These are phyloP conservation scores for Calocybe indica DNA, from an alignment of 768 basidiomycete genomes.

Conservation along the genomic window DNA sequence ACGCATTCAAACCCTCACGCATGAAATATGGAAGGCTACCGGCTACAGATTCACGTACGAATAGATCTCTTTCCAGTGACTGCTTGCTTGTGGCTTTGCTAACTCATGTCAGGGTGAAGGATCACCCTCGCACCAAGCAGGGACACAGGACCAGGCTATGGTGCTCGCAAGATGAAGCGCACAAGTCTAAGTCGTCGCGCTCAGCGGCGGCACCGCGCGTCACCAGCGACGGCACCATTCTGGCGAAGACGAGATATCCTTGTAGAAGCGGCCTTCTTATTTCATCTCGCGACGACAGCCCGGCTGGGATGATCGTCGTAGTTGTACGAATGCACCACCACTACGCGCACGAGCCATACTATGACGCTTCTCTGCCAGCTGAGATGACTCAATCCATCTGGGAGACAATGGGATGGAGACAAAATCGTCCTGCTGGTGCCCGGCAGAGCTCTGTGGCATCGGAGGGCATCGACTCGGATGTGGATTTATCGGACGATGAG, in stretches of 20 bases:
- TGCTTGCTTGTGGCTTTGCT: slow-evolving; percentile 2
- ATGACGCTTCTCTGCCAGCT: slow-evolving; percentile 30
- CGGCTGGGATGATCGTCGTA: slow-evolving; percentile 19
- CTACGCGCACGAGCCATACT: slow-evolving; percentile 36
- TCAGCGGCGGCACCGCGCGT: slow-evolving; percentile 28
- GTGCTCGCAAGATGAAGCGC: slow-evolving; percentile 46
- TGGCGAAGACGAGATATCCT: slow-evolving; percentile 36
- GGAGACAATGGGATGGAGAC: slow-evolving; percentile 24
- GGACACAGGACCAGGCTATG: slow-evolving; percentile 46
- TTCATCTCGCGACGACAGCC: slow-evolving; percentile 29
- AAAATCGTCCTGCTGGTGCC: background rate
- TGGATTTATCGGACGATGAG: slow-evolving; percentile 1
- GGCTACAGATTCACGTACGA: slow-evolving; percentile 46
- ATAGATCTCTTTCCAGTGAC: background rate
- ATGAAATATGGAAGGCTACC: slow-evolving; percentile 43
- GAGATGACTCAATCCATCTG: slow-evolving; percentile 29
- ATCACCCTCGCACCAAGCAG: slow-evolving; percentile 38
- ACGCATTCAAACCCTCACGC: slow-evolving; percentile 31
- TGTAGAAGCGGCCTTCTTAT: slow-evolving; percentile 42
- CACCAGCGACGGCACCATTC: slow-evolving; percentile 28
- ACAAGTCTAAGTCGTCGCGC: slow-evolving; percentile 32
- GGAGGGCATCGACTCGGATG: slow-evolving; percentile 2
- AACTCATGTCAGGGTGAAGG: slow-evolving; percentile 32
- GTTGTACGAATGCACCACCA: slow-evolving; percentile 41
- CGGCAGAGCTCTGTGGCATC: background rate